A percentile compares a stretch with the other conserved stretches of the same genome.
Evolutionary conservation across 371 early-diverging fungal genomes (phyloP).

Genomic region (Rhizomucor pusillus): DNA sequence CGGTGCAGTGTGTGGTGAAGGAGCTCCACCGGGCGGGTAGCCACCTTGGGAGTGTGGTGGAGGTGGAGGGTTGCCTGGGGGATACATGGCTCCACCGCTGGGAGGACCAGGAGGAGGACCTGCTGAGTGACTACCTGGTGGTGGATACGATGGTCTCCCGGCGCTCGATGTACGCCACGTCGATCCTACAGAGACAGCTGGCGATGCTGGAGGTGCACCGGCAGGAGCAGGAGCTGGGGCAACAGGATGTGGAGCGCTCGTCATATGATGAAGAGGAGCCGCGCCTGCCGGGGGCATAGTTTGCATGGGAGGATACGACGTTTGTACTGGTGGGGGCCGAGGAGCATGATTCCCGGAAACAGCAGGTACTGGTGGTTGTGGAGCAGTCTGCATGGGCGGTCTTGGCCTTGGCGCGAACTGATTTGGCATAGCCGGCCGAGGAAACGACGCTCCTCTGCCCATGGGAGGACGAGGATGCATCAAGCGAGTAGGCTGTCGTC

Average conservation of each 20-base stretch:
- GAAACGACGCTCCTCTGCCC: slow-evolving; percentile 14
- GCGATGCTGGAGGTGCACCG: slow-evolving; percentile 4
- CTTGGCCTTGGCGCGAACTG: slow-evolving; percentile 10
- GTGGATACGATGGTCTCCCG: background rate
- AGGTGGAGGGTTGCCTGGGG: slow-evolving; percentile 2
- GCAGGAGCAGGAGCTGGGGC: slow-evolving; percentile 7
- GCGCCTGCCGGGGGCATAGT: background rate
- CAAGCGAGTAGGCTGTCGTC: slow-evolving; percentile 41
- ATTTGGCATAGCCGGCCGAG: slow-evolving; percentile 14
- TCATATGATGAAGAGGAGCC: background rate
- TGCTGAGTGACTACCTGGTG: no score
- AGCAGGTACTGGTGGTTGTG: slow-evolving; percentile 15
- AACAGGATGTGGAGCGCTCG: background rate
- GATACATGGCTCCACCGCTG: no score
- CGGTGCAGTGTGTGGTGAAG: slow-evolving; percentile 3
- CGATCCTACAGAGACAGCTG: background rate
- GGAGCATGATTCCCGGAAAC: slow-evolving; percentile 5
- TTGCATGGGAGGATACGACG: background rate
- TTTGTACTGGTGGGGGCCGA: slow-evolving; percentile 11
- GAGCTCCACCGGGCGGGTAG: background rate
- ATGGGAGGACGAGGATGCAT: slow-evolving; percentile 17
- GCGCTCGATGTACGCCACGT: slow-evolving; percentile 4
- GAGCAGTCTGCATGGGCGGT: slow-evolving; percentile 6
- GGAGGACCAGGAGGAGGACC: no score
- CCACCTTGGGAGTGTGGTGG: background rate